Conservation (phyloP, 164 flowering plant genomes). For the Magnolia officinalis region DNA sequence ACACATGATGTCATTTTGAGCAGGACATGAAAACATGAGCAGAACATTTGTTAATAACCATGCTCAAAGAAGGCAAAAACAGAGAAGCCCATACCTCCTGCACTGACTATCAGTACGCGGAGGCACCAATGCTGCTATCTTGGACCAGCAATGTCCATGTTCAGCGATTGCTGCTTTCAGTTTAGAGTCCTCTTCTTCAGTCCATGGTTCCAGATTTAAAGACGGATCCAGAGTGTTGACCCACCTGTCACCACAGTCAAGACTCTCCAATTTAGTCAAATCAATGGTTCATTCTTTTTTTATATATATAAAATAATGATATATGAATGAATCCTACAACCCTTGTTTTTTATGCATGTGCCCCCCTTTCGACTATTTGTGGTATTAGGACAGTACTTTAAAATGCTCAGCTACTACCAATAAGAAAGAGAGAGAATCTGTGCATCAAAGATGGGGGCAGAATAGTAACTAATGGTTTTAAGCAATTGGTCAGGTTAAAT, state of each 20-base stretch:
- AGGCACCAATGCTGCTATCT: slow-evolving; percentile 66
- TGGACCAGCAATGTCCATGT: slow-evolving; percentile 80
- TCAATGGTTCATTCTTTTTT: neutral
- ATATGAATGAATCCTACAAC: neutral
- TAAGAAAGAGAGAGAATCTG: neutral
- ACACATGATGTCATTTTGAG: no score
- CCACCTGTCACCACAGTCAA: slow-evolving; percentile 57
- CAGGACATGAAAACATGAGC: no score
- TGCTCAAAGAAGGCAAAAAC: neutral
- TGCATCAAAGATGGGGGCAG: neutral
- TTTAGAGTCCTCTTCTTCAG: slow-evolving; percentile 69
- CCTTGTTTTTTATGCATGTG: neutral
- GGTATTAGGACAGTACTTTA: no score
- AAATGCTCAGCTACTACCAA: no score
- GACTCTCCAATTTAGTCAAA: slow-evolving; percentile 12
- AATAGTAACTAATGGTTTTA: neutral
- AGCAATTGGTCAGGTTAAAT: neutral
- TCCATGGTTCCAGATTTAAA: slow-evolving; percentile 60
- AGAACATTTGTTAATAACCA: neutral
- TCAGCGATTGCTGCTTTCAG: slow-evolving; percentile 54
- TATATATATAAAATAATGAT: no score
- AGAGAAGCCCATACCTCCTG: slow-evolving; percentile 44
- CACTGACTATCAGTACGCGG: slow-evolving; percentile 87
- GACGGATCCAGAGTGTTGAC: slow-evolving; percentile 79
- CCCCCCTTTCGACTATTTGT: no score